Percentiles rank a stretch among this genome's conserved stretches.
Evolutionary conservation across 2,329 filamentous ascomycete species (phyloP).

Genomic region (Hypoxylon rubiginosum): DNA sequence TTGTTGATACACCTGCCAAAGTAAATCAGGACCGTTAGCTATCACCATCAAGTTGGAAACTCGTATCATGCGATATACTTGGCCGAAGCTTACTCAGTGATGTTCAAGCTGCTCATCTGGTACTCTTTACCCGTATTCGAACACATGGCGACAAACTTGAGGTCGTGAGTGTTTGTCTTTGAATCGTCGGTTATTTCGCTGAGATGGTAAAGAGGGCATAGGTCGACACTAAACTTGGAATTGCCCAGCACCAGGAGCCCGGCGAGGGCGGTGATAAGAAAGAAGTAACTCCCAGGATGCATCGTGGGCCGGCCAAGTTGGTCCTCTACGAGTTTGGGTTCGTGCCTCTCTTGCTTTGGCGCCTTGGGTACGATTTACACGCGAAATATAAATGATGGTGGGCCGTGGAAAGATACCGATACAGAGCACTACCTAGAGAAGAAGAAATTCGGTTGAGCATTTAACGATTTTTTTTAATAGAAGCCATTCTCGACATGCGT

Average conservation of each 20-base stretch:
- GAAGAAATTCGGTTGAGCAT: background rate
- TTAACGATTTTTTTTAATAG: background rate
- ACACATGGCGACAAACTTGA: conserved; percentile 4
- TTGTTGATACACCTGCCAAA: conserved; percentile 15
- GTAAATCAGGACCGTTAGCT: background rate
- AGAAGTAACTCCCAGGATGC: background rate
- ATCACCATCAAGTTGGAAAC: background rate
- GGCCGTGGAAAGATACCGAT: background rate
- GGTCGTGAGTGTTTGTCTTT: background rate
- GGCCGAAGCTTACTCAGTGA: conserved; percentile 11
- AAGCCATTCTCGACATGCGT: background rate
- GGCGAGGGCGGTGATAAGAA: background rate
- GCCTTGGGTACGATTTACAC: background rate
- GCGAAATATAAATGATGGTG: background rate
- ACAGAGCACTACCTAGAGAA: background rate
- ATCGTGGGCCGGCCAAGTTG: background rate
- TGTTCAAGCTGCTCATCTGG: conserved; percentile 1
- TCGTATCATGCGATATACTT: background rate
- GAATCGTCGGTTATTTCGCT: background rate
- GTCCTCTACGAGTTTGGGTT: background rate
- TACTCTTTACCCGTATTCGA: background rate
- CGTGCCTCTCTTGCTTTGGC: background rate
- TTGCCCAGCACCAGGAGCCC: background rate
- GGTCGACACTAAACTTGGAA: background rate
- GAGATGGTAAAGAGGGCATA: conserved; percentile 5